These are phyloP conservation scores for Bassia scoparia DNA, from an alignment of 148 eudicot species.

Conservation along the genomic window DNA sequence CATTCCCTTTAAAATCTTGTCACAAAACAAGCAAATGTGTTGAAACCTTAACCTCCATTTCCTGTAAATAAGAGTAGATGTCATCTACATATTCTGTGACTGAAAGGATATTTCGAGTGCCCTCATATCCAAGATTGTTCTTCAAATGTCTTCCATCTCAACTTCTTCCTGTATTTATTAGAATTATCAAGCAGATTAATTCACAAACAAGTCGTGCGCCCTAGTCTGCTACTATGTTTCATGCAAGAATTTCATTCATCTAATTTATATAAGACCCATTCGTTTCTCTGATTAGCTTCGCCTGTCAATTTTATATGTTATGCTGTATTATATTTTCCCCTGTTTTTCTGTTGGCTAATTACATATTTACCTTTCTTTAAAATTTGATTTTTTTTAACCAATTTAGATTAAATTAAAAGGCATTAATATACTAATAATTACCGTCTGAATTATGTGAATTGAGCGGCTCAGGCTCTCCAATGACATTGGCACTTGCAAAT, in stretches of 20 bases:
- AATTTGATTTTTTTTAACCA: too few relatives aligned
- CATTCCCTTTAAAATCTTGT: background rate
- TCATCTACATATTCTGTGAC: slow-evolving; percentile 68
- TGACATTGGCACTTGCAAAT: slow-evolving; percentile 49
- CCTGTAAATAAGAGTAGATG: slow-evolving; percentile 55
- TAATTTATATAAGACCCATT: too few relatives aligned
- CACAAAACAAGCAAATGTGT: background rate
- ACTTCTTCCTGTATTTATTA: slow-evolving; percentile 42
- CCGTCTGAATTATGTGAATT: slow-evolving; percentile 39
- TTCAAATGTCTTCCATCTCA: slow-evolving; percentile 84
- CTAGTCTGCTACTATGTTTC: too few relatives aligned
- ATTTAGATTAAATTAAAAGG: too few relatives aligned
- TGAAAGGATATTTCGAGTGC: slow-evolving; percentile 54
- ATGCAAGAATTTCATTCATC: too few relatives aligned
- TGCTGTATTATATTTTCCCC: too few relatives aligned
- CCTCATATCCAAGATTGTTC: slow-evolving; percentile 67
- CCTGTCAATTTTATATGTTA: too few relatives aligned
- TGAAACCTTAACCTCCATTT: slow-evolving; percentile 53
- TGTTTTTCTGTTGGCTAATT: too few relatives aligned
- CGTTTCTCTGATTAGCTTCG: too few relatives aligned
- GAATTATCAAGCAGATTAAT: background rate
- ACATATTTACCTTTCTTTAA: too few relatives aligned
- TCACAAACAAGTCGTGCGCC: background rate
- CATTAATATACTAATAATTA: too few relatives aligned
- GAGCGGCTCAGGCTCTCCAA: slow-evolving; percentile 33